Evolutionary conservation across 352 stramenopile species (phyloP).

Genomic region (Globisporangium spiculum): DNA sequence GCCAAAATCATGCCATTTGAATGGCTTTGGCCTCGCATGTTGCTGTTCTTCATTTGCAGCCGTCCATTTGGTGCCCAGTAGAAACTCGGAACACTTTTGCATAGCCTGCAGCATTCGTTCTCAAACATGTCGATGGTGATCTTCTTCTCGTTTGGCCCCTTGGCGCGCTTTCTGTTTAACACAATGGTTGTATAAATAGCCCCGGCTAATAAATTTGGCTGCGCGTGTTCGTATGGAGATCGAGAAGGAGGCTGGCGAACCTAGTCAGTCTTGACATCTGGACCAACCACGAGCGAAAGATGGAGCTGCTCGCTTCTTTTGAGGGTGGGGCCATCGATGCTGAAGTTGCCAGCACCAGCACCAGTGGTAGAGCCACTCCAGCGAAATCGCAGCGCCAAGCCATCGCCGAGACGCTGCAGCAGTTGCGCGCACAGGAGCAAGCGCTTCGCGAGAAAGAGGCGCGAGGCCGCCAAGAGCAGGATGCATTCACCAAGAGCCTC

Average conservation of each 20-base stretch:
- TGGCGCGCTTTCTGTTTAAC: too few species aligned
- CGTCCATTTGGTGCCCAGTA: too few species aligned
- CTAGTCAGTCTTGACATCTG: too few species aligned
- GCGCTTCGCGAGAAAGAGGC: conserved; percentile 19
- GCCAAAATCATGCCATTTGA: too few species aligned
- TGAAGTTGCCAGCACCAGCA: neutral
- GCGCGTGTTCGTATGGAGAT: neutral
- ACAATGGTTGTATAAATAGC: too few species aligned
- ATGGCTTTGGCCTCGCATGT: too few species aligned
- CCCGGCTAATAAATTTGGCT: neutral
- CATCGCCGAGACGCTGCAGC: conserved; percentile 38
- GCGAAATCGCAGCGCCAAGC: conserved; percentile 10
- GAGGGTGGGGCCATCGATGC: neutral
- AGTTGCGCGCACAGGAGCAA: conserved; percentile 17
- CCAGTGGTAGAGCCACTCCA: neutral
- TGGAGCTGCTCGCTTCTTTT: neutral
- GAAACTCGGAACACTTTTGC: too few species aligned
- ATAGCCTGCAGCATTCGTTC: too few species aligned
- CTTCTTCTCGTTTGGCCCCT: too few species aligned
- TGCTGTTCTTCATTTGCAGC: too few species aligned
- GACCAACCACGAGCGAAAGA: neutral
- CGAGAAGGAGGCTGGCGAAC: too few species aligned
- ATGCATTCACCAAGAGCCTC: conserved; percentile 43
- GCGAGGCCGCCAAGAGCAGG: conserved; percentile 23
- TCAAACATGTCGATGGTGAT: too few species aligned